Evolutionary conservation across 139 green algal genomes (phyloP).

Genomic region (Closterium sp.): DNA sequence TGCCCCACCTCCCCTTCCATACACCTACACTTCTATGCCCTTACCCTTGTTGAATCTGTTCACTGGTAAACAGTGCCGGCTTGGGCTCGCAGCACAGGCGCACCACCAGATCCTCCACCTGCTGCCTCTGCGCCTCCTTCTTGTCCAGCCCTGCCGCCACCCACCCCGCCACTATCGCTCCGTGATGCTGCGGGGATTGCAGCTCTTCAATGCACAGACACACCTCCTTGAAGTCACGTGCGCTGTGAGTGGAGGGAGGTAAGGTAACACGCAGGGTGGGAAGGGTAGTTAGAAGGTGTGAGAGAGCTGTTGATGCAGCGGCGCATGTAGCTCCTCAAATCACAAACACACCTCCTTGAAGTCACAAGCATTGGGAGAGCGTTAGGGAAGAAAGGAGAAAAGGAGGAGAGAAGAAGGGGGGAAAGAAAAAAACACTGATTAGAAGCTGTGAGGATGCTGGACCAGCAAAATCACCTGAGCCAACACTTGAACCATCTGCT

Average conservation of each 20-base stretch:
- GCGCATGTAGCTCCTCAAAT: conserved; percentile 11
- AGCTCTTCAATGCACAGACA: conserved; percentile 15
- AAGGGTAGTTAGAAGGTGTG: neutral
- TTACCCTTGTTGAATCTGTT: neutral
- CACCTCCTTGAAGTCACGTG: conserved; percentile 29
- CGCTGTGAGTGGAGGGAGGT: neutral
- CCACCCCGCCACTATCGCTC: conserved; percentile 8
- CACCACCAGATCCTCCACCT: neutral
- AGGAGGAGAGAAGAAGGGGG: neutral
- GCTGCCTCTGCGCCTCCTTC: conserved; percentile 8
- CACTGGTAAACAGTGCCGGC: neutral
- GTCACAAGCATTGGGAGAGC: conserved; percentile 2
- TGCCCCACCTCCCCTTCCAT: too few relatives aligned
- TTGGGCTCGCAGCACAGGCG: neutral
- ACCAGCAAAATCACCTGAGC: too few relatives aligned
- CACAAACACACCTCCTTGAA: conserved; percentile 15
- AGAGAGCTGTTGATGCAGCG: neutral
- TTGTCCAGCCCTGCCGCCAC: conserved; percentile 5
- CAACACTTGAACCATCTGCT: too few relatives aligned
- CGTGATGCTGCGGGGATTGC: conserved; percentile 6
- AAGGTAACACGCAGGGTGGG: neutral
- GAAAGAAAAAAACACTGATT: neutral
- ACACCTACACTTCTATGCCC: too few relatives aligned
- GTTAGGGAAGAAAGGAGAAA: neutral
- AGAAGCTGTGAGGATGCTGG: neutral